Evolutionary conservation across 2,329 filamentous ascomycete genomes (phyloP).

Genomic region (Curvularia sp.): DNA sequence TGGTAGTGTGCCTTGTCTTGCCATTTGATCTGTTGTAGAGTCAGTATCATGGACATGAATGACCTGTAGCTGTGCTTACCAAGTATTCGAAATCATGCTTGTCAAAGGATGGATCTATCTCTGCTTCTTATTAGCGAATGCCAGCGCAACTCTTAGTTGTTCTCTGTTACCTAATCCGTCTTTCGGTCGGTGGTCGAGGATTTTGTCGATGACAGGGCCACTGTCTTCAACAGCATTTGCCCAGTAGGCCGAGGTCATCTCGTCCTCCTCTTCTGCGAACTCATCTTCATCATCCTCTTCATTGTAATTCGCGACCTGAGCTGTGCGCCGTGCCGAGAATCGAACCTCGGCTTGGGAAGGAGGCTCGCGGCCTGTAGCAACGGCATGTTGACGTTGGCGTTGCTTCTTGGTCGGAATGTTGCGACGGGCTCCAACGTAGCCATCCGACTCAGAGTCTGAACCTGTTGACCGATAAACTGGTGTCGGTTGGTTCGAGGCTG

Average conservation of each 20-base stretch:
- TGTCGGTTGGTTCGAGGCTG: slow-evolving; percentile 60
- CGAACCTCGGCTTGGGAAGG: slow-evolving; percentile 80
- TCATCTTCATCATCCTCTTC: slow-evolving; percentile 67
- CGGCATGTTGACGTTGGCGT: slow-evolving; percentile 71
- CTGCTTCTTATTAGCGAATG: slow-evolving; percentile 34
- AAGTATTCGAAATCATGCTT: slow-evolving; percentile 87
- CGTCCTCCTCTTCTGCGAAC: slow-evolving; percentile 64
- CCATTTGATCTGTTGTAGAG: slow-evolving; percentile 80
- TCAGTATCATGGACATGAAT: slow-evolving; percentile 19
- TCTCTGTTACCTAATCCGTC: slow-evolving; percentile 60
- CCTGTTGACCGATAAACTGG: slow-evolving; percentile 64
- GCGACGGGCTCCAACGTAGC: slow-evolving; percentile 78
- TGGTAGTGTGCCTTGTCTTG: slow-evolving; percentile 94
- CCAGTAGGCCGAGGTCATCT: slow-evolving; percentile 75
- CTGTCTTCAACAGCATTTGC: slow-evolving; percentile 74
- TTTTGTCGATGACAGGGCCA: slow-evolving; percentile 85
- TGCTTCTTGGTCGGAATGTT: slow-evolving; percentile 75
- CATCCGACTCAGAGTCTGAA: slow-evolving; percentile 67
- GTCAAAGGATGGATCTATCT: slow-evolving; percentile 44
- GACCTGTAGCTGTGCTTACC: slow-evolving; percentile 49
- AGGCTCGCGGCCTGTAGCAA: slow-evolving; percentile 65
- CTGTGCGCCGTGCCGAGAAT: slow-evolving; percentile 87
- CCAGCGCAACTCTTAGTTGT: not conserved
- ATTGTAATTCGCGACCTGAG: slow-evolving; percentile 74
- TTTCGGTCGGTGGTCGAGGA: slow-evolving; percentile 83